Conservation (phyloP, 208 protist genomes). For the Giardia duodenalis region DNA sequence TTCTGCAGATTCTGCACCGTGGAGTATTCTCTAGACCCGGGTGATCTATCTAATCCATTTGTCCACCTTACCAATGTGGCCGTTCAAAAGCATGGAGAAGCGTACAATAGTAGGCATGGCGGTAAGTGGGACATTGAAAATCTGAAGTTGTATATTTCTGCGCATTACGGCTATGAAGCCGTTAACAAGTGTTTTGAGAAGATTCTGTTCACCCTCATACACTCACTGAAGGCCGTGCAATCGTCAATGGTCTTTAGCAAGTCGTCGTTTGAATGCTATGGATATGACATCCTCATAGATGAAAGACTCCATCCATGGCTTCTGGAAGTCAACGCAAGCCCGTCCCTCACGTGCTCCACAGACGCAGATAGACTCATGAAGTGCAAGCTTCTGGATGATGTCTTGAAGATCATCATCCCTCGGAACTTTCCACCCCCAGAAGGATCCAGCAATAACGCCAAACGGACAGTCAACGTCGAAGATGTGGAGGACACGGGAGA, state of each 20-base stretch:
- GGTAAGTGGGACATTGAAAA: conserved; percentile 49
- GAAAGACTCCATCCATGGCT: conserved; percentile 73
- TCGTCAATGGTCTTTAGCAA: conserved; percentile 68
- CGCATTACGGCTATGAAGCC: conserved; percentile 55
- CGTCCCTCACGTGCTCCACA: conserved; percentile 50
- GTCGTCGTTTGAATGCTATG: conserved; percentile 77
- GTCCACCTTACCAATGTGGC: conserved; percentile 82
- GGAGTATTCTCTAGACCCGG: conserved; percentile 58
- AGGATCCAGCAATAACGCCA: neutral
- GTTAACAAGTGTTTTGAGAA: conserved; percentile 57
- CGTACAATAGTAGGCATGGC: conserved; percentile 73
- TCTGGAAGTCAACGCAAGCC: conserved; percentile 69
- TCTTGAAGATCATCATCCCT: conserved; percentile 12
- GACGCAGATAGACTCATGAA: conserved; percentile 45
- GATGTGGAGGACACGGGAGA: neutral
- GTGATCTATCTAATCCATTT: conserved; percentile 32
- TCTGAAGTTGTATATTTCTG: conserved; percentile 57
- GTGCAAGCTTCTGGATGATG: neutral
- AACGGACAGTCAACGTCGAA: neutral
- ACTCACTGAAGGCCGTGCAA: conserved; percentile 62
- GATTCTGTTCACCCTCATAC: conserved; percentile 54
- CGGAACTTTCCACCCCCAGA: neutral
- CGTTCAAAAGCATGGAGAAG: conserved; percentile 70
- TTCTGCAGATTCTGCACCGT: conserved; percentile 77
- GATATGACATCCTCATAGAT: conserved; percentile 86